Evolutionary conservation across 495 filamentous ascomycete species (phyloP).

Genomic region (Melanomma pulvis-pyrius): DNA sequence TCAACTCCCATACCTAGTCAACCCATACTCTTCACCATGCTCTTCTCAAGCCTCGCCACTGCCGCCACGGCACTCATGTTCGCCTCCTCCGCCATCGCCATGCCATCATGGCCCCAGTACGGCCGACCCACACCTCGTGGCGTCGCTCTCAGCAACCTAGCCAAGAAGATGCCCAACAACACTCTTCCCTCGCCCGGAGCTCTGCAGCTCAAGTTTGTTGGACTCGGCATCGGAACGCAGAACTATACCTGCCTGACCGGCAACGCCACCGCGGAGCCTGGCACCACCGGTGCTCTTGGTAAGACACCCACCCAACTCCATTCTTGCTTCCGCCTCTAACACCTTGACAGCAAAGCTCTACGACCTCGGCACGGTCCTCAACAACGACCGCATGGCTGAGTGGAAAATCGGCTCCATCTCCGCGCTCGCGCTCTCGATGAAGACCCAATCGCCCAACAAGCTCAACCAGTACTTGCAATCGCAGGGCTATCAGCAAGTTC

Average conservation of each 20-base stretch:
- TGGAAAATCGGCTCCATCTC: constrained; percentile 32
- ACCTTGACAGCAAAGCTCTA: constrained; percentile 33
- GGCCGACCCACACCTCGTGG: neutral
- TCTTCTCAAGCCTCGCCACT: constrained; percentile 16
- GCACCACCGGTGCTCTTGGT: constrained; percentile 31
- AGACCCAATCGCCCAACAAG: neutral
- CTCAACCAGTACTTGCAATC: constrained; percentile 17
- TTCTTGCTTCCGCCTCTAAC: neutral
- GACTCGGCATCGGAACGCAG: constrained; percentile 38
- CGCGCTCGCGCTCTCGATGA: constrained; percentile 31
- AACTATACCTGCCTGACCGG: constrained; percentile 38
- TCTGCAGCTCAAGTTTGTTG: constrained; percentile 35
- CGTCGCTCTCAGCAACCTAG: neutral
- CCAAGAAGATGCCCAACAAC: constrained; percentile 11
- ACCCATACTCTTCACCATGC: constrained; percentile 20
- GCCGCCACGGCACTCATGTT: constrained; percentile 22
- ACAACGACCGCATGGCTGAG: constrained; percentile 23
- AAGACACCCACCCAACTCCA: constrained; percentile 5
- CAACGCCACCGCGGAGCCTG: constrained; percentile 24
- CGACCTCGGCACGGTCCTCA: constrained; percentile 31
- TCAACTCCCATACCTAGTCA: neutral
- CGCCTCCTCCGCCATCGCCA: constrained; percentile 7
- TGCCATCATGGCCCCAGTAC: constrained; percentile 1
- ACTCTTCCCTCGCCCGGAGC: constrained; percentile 25
- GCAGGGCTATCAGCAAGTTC: constrained; percentile 28